phyloP scores from a whole-genome alignment of 768 basidiomycete genomes.

The Kwoniella sp. region DNA sequence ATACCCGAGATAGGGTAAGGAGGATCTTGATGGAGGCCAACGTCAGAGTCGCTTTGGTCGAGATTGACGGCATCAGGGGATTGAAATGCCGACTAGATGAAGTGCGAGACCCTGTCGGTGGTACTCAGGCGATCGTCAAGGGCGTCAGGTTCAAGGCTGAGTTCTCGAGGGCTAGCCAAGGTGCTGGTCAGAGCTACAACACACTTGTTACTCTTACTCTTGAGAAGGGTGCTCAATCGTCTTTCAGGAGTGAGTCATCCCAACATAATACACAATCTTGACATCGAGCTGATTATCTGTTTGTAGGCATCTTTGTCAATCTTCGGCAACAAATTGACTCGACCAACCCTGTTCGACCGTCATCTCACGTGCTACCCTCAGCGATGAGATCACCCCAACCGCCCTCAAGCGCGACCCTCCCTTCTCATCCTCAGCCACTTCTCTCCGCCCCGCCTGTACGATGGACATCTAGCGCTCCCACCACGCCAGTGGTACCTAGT shows the following conservation, averaged over 20 bases:
- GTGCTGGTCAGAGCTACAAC: constrained; percentile 58
- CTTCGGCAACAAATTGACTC: constrained; percentile 29
- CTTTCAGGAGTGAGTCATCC: constrained; percentile 67
- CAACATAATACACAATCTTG: too few species aligned
- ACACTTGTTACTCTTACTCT: constrained; percentile 70
- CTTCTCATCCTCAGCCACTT: constrained; percentile 22
- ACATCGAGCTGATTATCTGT: not conserved
- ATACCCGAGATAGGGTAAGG: constrained; percentile 73
- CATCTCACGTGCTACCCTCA: constrained; percentile 9
- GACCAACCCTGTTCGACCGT: constrained; percentile 7
- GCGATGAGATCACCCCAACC: constrained; percentile 18
- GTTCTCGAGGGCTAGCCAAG: constrained; percentile 59
- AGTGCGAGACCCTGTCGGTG: constrained; percentile 61
- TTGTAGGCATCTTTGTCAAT: constrained; percentile 27
- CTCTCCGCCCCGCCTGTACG: constrained; percentile 38
- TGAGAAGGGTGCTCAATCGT: constrained; percentile 83
- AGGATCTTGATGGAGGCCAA: constrained; percentile 72
- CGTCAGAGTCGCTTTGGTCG: constrained; percentile 67
- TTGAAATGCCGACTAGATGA: constrained; percentile 79
- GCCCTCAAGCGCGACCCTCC: constrained; percentile 12
- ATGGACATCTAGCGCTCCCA: constrained; percentile 35
- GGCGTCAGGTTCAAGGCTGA: constrained; percentile 82
- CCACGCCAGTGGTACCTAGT: constrained; percentile 28
- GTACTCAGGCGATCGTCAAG: constrained; percentile 64
- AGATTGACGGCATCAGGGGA: constrained; percentile 66